Base-by-base conservation (phyloP, 768 basidiomycete species). In the Tubosaeta sp. region DNA sequence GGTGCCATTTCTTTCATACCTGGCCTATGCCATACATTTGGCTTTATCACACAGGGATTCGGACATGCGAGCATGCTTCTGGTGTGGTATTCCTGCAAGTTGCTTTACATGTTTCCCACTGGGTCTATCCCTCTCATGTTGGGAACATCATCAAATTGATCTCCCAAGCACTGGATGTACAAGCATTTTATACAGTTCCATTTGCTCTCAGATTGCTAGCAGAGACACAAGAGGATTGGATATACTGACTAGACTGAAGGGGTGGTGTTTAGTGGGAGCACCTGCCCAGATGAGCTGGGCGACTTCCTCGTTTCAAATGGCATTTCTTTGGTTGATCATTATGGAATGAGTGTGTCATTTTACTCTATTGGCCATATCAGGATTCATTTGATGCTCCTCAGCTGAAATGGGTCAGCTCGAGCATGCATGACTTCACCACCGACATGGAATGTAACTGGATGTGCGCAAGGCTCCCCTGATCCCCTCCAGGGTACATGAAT, bases 361-460 rank as follows among this genome's bases (percentile, higher is more conserved):
- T 13, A 25, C 8, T 14, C 27, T 33, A n/a, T 48, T 2, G 22
- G 27, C 9, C 26, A 16, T 25, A 22, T 0, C 35, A n/a, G 22
- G 4, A 22, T 14, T 56, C 13, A 53, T 29, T 8, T 2, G 2
- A 32, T 34, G 8, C 13, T 17, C 26, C 22, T 31, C 25, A 58
- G 62, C 52, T 5, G 53, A 75, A 62, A 72, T 70, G 39, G 75
- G 72, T 45, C 63, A 64, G 13, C 62, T 80, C 73, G 47, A 80
- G 78, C 12, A 69, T 72, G 43, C 75, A 79, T 33, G 70, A 79
- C 51, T 79, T 76, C 52, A 63, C 63, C 5, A 69, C 57, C 5
- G 81, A 83, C 68, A 81, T 80, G 60, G 74, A 55, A 12, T 83
- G 82, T 81, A 80, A 78, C 58, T 83, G 76, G 75, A 61, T 77